Evolutionary conservation across 768 basidiomycete genomes (phyloP).

Genomic region (Russula compacta): DNA sequence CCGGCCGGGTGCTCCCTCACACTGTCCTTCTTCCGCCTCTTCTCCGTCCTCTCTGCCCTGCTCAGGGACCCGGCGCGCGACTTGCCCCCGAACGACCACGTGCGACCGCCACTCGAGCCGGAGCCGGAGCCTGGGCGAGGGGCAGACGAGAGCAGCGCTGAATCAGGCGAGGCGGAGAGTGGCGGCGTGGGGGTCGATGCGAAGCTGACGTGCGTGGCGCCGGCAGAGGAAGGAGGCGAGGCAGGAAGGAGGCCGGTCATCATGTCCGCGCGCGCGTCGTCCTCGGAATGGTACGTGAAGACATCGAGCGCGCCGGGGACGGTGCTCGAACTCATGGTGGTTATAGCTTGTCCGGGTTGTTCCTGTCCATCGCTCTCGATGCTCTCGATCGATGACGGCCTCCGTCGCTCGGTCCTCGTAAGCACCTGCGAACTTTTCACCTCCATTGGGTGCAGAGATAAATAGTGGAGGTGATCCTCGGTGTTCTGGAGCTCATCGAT

Average conservation of each 20-base stretch:
- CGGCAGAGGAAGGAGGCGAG: not conserved
- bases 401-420: not conserved
- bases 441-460: not conserved
- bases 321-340: not conserved
- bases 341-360: not conserved
- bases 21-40: constrained; percentile 35
- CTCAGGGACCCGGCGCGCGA: not conserved
- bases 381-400: not conserved
- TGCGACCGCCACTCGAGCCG: too few species aligned
- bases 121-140: too few species aligned
- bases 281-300: not conserved
- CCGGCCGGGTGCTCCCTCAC: constrained; percentile 31
- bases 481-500: constrained; percentile 10
- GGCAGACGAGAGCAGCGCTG: too few species aligned
- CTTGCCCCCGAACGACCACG: constrained; percentile 3
- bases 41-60: constrained; percentile 28
- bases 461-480: not conserved
- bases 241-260: not conserved
- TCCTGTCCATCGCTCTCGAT: not conserved
- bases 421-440: not conserved
- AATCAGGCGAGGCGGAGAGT: not conserved
- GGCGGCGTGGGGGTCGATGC: not conserved
- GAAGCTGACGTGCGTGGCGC: not conserved
- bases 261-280: not conserved
- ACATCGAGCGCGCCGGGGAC: not conserved